Base-by-base conservation (phyloP, 805 yeast genomes). In the Metahyphopichia silvanorum region DNA sequence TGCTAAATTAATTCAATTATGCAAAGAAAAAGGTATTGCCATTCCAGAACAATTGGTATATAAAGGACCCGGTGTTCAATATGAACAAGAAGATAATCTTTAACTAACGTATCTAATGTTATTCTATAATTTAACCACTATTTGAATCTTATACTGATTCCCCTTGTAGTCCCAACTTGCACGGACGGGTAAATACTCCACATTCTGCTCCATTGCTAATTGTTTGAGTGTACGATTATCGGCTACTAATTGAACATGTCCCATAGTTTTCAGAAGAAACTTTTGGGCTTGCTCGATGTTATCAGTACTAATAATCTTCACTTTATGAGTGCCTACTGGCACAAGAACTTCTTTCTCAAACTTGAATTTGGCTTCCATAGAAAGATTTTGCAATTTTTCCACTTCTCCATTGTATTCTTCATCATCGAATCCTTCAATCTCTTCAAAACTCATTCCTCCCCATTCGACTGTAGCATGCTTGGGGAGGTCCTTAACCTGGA, bases 401-500 rank as follows among this genome's bases (percentile, higher is more conserved):
- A 12, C 15, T 12, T 29, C 25, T 18, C 21, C 31, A 13, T 55
- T 60, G 6, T 59, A 70, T 2, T 65, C 70, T 22, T 61, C 72
- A 26, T 66, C 68, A n/a, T 61, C 61, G 25, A 67, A 67, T 4
- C 63, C 72, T 32, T 67, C 63, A 45, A 65, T 44, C 3, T 47
- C 57, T 35, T 71, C 69, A 39, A 67, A 76, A 4, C 77, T 55
- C 3, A 74, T 39, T 1, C 91, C 94, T 22, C 81, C 76, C 91
- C 94, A 84, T 59, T 86, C 95, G 21, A 82, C 72, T 14, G 53
- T 51, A 0, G 89, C 87, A 24, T 64, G 62, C 32, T 71, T 73
- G 5, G 95, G 95, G 31, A 86, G 59, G 21, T 58, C 68, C 0
- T 63, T 53, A 1, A 83, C 82, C 43, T 71, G 65, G 0, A 76